A percentile compares a stretch with the other conserved stretches of the same genome.
These are phyloP conservation scores for Artemisia tridentata DNA, from an alignment of 129 eudicot species.

Conservation along the genomic window DNA sequence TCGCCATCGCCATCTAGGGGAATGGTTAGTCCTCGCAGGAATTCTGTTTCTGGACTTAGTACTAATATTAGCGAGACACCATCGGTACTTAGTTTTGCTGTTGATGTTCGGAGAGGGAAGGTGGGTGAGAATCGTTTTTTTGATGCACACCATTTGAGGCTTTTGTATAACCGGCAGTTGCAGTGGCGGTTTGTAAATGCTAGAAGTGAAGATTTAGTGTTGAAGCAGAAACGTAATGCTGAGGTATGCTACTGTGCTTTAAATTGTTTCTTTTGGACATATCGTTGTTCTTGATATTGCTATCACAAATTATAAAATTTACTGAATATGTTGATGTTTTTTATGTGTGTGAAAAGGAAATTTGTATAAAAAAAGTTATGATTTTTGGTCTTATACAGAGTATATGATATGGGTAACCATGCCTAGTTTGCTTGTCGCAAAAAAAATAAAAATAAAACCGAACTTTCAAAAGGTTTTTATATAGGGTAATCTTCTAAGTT, in stretches of 20 bases:
- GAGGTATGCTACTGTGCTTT: constrained; percentile 39
- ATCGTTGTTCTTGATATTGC: neutral
- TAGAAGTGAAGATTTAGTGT: constrained; percentile 52
- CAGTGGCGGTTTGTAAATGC: constrained; percentile 92
- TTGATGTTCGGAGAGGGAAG: constrained; percentile 16
- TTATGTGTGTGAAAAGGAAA: too few species aligned
- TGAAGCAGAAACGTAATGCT: constrained; percentile 57
- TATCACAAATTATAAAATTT: neutral
- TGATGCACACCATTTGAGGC: constrained; percentile 76
- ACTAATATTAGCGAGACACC: constrained; percentile 7
- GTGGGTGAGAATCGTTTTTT: constrained; percentile 36
- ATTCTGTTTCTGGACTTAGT: constrained; percentile 16
- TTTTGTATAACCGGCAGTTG: constrained; percentile 65
- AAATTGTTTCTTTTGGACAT: neutral
- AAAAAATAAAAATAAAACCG: too few species aligned
- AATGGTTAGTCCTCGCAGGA: constrained; percentile 3
- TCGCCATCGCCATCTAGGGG: constrained; percentile 3
- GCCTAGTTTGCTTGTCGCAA: too few species aligned
- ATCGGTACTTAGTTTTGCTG: constrained; percentile 19
- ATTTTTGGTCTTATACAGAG: too few species aligned
- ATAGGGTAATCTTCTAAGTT: too few species aligned
- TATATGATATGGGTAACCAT: too few species aligned
- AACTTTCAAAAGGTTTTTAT: too few species aligned
- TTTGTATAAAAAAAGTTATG: too few species aligned
- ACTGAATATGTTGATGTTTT: too few species aligned